These are phyloP conservation scores for Eucalyptus sp. DNA, from an alignment of 345 rosid genomes.

Conservation along the genomic window DNA sequence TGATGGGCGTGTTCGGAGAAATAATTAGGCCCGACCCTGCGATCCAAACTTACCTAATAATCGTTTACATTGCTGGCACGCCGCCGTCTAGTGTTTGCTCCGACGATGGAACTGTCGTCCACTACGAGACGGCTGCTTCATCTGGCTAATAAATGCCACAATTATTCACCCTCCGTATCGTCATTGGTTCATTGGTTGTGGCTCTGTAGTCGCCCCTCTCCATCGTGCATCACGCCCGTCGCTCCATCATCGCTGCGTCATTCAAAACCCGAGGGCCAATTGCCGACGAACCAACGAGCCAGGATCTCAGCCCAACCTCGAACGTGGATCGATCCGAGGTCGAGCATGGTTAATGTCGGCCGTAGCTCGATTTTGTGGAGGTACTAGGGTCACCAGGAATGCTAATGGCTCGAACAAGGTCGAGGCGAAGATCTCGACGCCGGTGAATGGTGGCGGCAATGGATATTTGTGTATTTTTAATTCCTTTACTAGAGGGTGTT, in stretches of 20 bases:
- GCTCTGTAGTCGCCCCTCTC: background rate
- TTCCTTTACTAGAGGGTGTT: background rate
- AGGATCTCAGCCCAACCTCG: background rate
- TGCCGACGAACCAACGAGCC: background rate
- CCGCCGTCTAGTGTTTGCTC: background rate
- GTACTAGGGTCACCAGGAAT: background rate
- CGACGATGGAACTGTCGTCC: background rate
- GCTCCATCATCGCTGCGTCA: background rate
- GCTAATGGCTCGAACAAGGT: background rate
- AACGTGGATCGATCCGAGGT: background rate
- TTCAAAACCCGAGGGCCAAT: background rate
- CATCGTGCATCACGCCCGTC: background rate
- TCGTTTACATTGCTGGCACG: background rate
- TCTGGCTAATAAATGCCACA: background rate
- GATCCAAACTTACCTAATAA: background rate
- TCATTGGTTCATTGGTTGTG: background rate
- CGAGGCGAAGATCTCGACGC: background rate
- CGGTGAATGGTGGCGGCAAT: fast-evolving
- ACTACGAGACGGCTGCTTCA: fast-evolving
- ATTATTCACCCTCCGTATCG: background rate
- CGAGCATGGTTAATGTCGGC: fast-evolving
- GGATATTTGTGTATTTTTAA: background rate
- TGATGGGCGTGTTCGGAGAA: background rate
- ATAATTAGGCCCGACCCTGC: background rate
- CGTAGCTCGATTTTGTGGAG: background rate